These are phyloP conservation scores for Phallus indusiatus DNA, from an alignment of 768 basidiomycete species.

Conservation along the genomic window DNA sequence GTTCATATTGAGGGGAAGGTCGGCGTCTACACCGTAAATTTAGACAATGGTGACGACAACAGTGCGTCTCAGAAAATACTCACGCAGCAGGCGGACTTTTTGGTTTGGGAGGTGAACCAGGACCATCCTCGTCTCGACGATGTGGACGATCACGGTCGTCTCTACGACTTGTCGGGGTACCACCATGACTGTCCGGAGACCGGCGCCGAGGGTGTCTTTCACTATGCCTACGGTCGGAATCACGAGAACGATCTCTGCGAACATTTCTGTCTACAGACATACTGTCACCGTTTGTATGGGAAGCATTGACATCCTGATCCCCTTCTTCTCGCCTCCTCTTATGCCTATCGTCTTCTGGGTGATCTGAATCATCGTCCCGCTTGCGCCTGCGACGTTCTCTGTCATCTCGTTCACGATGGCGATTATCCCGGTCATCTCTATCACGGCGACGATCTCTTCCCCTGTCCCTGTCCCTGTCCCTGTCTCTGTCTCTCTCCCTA, in stretches of 20 bases:
- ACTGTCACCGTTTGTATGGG: conserved; percentile 35
- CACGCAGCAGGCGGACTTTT: conserved; percentile 39
- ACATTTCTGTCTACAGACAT: conserved; percentile 35
- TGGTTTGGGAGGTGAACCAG: conserved; percentile 11
- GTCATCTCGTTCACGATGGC: conserved; percentile 42
- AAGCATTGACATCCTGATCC: conserved; percentile 36
- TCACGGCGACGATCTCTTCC: conserved; percentile 35
- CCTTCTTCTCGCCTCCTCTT: conserved; percentile 63
- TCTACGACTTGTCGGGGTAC: conserved; percentile 32
- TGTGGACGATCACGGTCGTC: conserved; percentile 29
- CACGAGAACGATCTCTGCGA: conserved; percentile 40
- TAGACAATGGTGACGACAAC: conserved; percentile 3
- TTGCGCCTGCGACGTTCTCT: conserved; percentile 49
- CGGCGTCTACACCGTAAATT: conserved; percentile 34
- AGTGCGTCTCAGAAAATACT: conserved; percentile 12
- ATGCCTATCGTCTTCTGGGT: conserved; percentile 43
- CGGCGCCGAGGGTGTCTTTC: conserved; percentile 37
- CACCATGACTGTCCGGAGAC: conserved; percentile 56
- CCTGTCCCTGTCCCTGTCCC: no score
- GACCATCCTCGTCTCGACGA: conserved; percentile 18
- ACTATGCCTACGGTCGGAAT: conserved; percentile 38
- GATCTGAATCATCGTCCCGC: conserved; percentile 52
- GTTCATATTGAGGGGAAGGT: conserved; percentile 62
- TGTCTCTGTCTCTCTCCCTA: no score
- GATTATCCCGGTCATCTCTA: conserved; percentile 28